Evolutionary conservation across 2,329 filamentous ascomycete species (phyloP).

Genomic region (Trichoderma arundinaceum): DNA sequence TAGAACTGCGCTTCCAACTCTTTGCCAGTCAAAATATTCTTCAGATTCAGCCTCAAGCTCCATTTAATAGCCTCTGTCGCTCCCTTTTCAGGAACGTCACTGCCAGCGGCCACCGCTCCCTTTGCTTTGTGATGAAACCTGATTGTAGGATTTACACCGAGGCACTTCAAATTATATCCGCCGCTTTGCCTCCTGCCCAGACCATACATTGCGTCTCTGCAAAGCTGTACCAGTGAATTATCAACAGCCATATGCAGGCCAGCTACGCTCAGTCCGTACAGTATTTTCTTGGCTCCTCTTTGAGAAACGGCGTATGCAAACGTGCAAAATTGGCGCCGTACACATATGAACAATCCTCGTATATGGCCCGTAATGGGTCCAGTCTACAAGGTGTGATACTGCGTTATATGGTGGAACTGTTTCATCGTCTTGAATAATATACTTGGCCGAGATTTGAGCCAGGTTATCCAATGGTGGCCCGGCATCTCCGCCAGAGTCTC

Average conservation of each 20-base stretch:
- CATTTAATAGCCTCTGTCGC: conserved; percentile 44
- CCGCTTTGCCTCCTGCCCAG: conserved; percentile 4
- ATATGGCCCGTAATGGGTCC: conserved; percentile 43
- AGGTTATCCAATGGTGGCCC: neutral
- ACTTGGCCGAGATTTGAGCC: conserved; percentile 4
- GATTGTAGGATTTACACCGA: conserved; percentile 16
- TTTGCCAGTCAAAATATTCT: conserved; percentile 40
- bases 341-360: conserved; percentile 52
- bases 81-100: conserved; percentile 43
- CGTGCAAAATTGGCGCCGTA: conserved; percentile 50
- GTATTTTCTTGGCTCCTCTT: conserved; percentile 48
- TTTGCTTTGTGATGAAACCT: conserved; percentile 22
- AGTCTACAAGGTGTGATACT: conserved; percentile 3
- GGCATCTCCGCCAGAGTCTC: conserved; percentile 35
- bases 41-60: conserved; percentile 42
- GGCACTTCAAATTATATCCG: neutral
- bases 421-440: conserved; percentile 15
- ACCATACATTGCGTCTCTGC: conserved; percentile 10
- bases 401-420: neutral
- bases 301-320: conserved; percentile 54
- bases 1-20: conserved; percentile 39
- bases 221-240: conserved; percentile 12
- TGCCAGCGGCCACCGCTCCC: conserved; percentile 28
- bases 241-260: conserved; percentile 31
- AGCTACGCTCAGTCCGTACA: conserved; percentile 41